Evolutionary conservation across 2,329 filamentous ascomycete genomes (phyloP), one percentile per base, ranked within the genome.

Genomic region (Biscogniauxia mediterranea): DNA sequence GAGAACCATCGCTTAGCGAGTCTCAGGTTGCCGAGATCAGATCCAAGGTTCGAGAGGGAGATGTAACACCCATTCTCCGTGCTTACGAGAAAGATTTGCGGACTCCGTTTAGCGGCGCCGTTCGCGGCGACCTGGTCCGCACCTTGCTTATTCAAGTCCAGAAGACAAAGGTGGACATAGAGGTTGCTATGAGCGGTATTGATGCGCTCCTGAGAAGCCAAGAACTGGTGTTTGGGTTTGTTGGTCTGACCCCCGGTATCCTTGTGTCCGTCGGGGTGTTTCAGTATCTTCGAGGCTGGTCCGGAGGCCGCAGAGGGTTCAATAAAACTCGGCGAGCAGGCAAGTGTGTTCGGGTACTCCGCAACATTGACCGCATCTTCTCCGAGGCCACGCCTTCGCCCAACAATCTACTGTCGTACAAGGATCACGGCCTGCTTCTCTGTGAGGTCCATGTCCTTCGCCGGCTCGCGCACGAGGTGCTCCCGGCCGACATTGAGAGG

Each of bases 161-260:
- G 72, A 99, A 99, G 82, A 98, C 95, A 21, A 99, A 99, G 80
- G 95, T 99, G 8, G 95, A 99, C 72, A 88, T 99, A 13, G 95
- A 99, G 76, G 89, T 98, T 63, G 95, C 95, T 15, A 93, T 99
- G 79, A 92, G 91, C 62, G 95, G 95, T 19, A 99, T 99, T 66
- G 94, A 99, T 79, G 87, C 92, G 38, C 84, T 99, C 32, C 83
- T 99, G 61, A 97, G 95, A 79, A 97, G 93, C 71, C 95, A 99
- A 73, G 94, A 99, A 74, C 84, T 99, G 54, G 91, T 99, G 23
- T 99, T 99, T 78, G 95, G 92, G n/a, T 97, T 99, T 71, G 89
- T 99, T 46, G 93, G 93, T 5, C 81, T 99, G 25, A 98, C 95
- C 0, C 95, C 95, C 0, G 94, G 95, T 13, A 84, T 98, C n/a